These are phyloP conservation scores for Phytopythium kandeliae DNA, from an alignment of 352 stramenopile genomes.

Conservation along the genomic window DNA sequence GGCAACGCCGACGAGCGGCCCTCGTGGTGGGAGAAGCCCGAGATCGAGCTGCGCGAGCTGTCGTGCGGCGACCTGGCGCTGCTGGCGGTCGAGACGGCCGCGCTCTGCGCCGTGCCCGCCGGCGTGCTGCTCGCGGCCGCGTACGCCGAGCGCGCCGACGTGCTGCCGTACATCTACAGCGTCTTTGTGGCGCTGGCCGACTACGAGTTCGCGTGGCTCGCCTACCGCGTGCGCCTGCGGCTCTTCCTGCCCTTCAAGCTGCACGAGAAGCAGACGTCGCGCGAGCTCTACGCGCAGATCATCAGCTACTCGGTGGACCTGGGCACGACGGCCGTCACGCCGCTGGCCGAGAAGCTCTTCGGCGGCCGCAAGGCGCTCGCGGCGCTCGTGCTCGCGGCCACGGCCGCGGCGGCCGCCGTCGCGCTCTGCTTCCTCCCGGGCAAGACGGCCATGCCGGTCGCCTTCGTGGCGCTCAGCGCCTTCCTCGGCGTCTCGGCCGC, in stretches of 20 bases:
- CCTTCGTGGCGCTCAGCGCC: conserved; percentile 29
- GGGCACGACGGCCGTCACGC: conserved; percentile 44
- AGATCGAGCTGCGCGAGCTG: conserved; percentile 11
- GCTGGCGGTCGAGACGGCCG: conserved; percentile 23
- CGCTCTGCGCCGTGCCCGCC: conserved; percentile 24
- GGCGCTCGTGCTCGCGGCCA: conserved; percentile 17
- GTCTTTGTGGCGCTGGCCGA: conserved; percentile 34
- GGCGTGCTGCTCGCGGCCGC: conserved; percentile 27
- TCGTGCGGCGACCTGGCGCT: conserved; percentile 22
- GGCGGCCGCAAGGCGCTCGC: conserved; percentile 21
- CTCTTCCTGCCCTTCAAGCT: conserved; percentile 64
- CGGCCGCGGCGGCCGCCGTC: conserved; percentile 5
- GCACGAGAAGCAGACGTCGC: conserved; percentile 60
- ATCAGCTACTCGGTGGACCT: conserved; percentile 62
- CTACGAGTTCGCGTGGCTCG: conserved; percentile 57
- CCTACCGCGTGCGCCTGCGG: conserved; percentile 44
- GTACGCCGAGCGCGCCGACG: conserved; percentile 25
- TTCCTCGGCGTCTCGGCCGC: conserved; percentile 33
- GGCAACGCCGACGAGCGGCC: conserved; percentile 7
- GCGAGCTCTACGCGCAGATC: conserved; percentile 64
- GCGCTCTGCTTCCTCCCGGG: conserved; percentile 18
- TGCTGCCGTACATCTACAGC: conserved; percentile 45
- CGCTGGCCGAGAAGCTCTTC: conserved; percentile 33
- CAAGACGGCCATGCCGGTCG: conserved; percentile 25
- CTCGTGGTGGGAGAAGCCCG: conserved; percentile 31